These are phyloP conservation scores for Heliamphora pulchella DNA, from an alignment of 179 eudicot genomes.

Conservation along the genomic window DNA sequence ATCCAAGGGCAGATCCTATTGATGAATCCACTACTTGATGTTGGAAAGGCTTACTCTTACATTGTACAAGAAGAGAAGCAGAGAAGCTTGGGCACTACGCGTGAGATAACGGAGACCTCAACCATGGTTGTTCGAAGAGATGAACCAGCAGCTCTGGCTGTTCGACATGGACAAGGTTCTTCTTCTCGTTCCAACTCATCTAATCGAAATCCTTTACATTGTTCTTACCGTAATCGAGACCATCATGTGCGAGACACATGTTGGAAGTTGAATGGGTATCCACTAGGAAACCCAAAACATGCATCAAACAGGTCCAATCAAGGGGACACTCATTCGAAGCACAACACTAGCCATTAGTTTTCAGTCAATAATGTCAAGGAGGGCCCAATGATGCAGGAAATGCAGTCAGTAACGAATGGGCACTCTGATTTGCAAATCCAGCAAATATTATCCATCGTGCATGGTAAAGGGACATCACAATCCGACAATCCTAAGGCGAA, in stretches of 20 bases:
- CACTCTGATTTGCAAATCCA: not conserved
- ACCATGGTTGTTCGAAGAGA: not conserved
- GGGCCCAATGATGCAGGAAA: too few species aligned
- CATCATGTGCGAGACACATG: too few species aligned
- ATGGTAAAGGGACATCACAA: not conserved
- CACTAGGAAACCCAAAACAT: not conserved
- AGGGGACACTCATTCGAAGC: not conserved
- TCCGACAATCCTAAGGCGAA: not conserved
- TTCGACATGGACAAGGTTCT: not conserved
- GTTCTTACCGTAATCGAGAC: not conserved
- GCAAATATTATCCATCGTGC: not conserved
- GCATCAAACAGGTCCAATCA: too few species aligned
- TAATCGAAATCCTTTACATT: constrained; percentile 8
- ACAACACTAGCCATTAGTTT: not conserved
- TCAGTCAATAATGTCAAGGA: too few species aligned
- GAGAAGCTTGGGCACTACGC: not conserved
- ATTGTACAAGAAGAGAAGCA: not conserved
- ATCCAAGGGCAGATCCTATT: too few species aligned
- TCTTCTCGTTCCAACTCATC: not conserved
- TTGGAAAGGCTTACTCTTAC: too few species aligned
- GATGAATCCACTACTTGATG: too few species aligned
- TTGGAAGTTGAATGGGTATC: too few species aligned
- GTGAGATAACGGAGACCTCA: not conserved
- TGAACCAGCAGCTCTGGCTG: too few species aligned
- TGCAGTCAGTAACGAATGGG: not conserved